These are phyloP conservation scores for Sporisorium graminicola DNA, from an alignment of 1,284 basidiomycete species.

Conservation along the genomic window DNA sequence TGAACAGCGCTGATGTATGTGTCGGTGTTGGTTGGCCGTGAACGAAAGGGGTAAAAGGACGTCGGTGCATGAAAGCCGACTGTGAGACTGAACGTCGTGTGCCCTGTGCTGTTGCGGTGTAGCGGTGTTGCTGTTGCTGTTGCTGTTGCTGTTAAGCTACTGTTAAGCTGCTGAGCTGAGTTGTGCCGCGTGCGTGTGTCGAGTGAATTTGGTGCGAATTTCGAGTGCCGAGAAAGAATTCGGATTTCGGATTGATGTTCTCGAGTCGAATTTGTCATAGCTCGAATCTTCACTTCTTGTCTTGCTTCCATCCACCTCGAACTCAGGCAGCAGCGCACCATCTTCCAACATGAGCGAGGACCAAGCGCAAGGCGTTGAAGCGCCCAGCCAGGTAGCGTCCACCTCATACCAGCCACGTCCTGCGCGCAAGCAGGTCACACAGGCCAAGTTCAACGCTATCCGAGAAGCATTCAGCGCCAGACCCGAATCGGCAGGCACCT, in stretches of 20 bases:
- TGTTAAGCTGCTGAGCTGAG: slow-evolving; percentile 8
- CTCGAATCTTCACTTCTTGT: not conserved
- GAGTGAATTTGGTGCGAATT: not conserved
- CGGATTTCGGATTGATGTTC: slow-evolving; percentile 11
- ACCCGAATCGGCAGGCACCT: slow-evolving; percentile 59
- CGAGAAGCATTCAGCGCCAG: slow-evolving; percentile 56
- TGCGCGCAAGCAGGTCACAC: slow-evolving; percentile 64
- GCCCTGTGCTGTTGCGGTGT: slow-evolving; percentile 3
- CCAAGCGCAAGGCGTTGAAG: slow-evolving; percentile 2
- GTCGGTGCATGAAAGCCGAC: slow-evolving; percentile 7
- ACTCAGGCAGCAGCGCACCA: not conserved
- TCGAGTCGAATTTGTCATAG: not conserved
- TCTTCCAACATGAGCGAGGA: slow-evolving; percentile 31
- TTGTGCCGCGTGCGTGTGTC: not conserved
- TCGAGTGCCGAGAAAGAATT: no score
- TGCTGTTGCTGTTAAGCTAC: no score
- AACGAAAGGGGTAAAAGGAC: not conserved
- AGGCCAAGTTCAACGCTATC: slow-evolving; percentile 61
- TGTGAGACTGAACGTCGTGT: slow-evolving; percentile 5
- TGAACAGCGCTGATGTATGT: no score
- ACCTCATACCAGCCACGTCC: slow-evolving; percentile 58
- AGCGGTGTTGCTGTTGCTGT: slow-evolving; percentile 12
- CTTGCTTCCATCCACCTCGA: slow-evolving; percentile 4
- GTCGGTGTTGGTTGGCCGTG: not conserved
- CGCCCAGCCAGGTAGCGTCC: slow-evolving; percentile 25